Evolutionary conservation across 768 basidiomycete species (phyloP).

Genomic region (Ramaria sp.): DNA sequence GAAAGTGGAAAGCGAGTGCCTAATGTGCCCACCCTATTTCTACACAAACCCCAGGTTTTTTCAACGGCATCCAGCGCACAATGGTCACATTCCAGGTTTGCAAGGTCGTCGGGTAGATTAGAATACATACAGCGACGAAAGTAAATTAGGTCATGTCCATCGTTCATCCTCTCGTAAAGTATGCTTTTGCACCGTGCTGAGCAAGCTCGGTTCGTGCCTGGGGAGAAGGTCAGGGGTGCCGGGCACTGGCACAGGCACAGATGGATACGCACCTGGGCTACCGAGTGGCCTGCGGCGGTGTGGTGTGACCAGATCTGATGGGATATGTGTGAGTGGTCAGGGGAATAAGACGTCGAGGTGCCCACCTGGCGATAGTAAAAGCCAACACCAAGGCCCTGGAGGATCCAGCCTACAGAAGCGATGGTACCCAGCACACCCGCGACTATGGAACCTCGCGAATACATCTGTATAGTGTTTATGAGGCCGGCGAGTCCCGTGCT

Average conservation of each 20-base stretch:
- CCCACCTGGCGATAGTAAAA: constrained; percentile 71
- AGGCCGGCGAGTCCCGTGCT: constrained; percentile 93
- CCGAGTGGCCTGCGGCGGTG: constrained; percentile 74
- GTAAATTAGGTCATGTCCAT: neutral
- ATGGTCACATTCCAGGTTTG: too few relatives aligned
- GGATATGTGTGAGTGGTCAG: neutral
- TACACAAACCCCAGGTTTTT: too few relatives aligned
- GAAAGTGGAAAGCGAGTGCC: too few relatives aligned
- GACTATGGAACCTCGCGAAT: constrained; percentile 54
- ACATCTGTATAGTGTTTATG: constrained; percentile 85
- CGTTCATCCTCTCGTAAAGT: constrained; percentile 70
- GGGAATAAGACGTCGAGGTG: constrained; percentile 10
- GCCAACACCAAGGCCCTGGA: constrained; percentile 76
- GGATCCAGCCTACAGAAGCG: constrained; percentile 76
- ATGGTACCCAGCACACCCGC: constrained; percentile 76
- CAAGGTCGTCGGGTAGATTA: neutral
- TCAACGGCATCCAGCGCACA: too few relatives aligned
- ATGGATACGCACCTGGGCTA: constrained; percentile 57
- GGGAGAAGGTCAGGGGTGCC: neutral
- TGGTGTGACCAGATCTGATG: constrained; percentile 67
- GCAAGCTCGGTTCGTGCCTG: constrained; percentile 82
- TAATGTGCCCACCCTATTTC: too few relatives aligned
- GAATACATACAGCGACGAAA: neutral
- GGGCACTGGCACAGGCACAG: constrained; percentile 2
- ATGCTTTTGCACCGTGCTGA: constrained; percentile 75